Evolutionary conservation across 129 eudicot genomes (phyloP).

Genomic region (Gnaphalium uliginosum): DNA sequence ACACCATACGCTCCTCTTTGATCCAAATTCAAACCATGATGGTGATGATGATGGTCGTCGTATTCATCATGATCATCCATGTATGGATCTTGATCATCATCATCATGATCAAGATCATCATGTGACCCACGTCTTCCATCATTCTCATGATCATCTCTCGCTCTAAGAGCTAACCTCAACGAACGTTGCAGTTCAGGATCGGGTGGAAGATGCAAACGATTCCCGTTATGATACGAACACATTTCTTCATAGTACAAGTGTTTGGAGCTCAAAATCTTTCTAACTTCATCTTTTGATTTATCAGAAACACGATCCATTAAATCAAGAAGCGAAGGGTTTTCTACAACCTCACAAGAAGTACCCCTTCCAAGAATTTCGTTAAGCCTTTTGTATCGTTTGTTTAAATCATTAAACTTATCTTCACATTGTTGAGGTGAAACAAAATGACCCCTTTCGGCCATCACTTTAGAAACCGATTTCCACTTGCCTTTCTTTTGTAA

Average conservation of each 20-base stretch:
- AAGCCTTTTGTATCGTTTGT: slow-evolving; percentile 73
- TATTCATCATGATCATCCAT: slow-evolving; percentile 56
- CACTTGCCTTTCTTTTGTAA: slow-evolving; percentile 94
- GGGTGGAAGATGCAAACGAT: slow-evolving; percentile 14
- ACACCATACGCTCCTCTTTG: slow-evolving; percentile 22
- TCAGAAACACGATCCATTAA: slow-evolving; percentile 79
- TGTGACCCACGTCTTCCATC: slow-evolving; percentile 11
- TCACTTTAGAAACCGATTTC: slow-evolving; percentile 89
- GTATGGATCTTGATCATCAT: slow-evolving; percentile 62
- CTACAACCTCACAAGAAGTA: slow-evolving; percentile 90
- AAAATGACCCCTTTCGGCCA: slow-evolving; percentile 94
- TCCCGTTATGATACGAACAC: slow-evolving; percentile 29
- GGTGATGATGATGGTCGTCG: slow-evolving; percentile 36
- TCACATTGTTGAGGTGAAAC: slow-evolving; percentile 98
- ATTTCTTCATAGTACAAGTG: slow-evolving; percentile 90
- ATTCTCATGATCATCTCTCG: slow-evolving; percentile 13
- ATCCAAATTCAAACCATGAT: slow-evolving; percentile 27
- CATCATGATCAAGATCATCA: slow-evolving; percentile 46
- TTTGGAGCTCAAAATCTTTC: slow-evolving; percentile 84
- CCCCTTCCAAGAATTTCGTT: slow-evolving; percentile 96
- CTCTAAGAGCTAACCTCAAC: slow-evolving; percentile 18
- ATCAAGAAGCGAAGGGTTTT: slow-evolving; percentile 71
- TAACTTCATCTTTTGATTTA: slow-evolving; percentile 79
- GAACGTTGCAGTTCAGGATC: slow-evolving; percentile 19
- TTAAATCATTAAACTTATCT: slow-evolving; percentile 54